phyloP scores from a whole-genome alignment of 2,329 filamentous ascomycete genomes.

The Cladophialophora immunda region DNA sequence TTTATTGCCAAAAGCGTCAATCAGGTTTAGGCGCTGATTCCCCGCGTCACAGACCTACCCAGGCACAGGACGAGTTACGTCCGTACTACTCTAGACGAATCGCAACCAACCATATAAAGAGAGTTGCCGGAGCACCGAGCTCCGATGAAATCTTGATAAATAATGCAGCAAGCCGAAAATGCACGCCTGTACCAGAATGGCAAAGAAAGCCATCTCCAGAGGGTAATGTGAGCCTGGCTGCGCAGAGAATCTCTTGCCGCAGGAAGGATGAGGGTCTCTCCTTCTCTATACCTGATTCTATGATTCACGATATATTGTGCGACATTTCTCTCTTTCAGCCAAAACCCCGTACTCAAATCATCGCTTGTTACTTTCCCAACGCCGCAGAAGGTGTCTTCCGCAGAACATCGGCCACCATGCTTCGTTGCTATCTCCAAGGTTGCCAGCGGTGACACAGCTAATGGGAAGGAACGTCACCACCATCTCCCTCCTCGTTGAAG shows the following conservation, averaged over 20 bases:
- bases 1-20: slow-evolving; percentile 1
- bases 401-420: not conserved
- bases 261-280: not conserved
- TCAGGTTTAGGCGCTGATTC: not conserved
- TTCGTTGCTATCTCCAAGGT: not conserved
- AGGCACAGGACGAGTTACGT: not conserved
- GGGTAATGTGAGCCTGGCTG: not conserved
- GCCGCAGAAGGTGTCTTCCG: not conserved
- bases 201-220: not conserved
- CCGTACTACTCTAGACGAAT: not conserved
- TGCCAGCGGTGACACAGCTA: slow-evolving; percentile 7
- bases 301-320: not conserved
- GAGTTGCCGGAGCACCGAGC: not conserved
- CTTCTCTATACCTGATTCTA: slow-evolving; percentile 4
- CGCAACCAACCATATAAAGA: not conserved
- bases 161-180: not conserved
- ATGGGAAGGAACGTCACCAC: slow-evolving; percentile 34
- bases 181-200: not conserved
- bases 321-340: not conserved
- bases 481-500: slow-evolving; percentile 56
- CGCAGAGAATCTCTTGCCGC: not conserved
- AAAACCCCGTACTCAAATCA: not conserved
- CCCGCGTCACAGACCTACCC: not conserved
- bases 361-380: not conserved
- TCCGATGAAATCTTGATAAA: not conserved